Conservation (phyloP, 1,139 yeast genomes). For the Geotrichum candidum region DNA sequence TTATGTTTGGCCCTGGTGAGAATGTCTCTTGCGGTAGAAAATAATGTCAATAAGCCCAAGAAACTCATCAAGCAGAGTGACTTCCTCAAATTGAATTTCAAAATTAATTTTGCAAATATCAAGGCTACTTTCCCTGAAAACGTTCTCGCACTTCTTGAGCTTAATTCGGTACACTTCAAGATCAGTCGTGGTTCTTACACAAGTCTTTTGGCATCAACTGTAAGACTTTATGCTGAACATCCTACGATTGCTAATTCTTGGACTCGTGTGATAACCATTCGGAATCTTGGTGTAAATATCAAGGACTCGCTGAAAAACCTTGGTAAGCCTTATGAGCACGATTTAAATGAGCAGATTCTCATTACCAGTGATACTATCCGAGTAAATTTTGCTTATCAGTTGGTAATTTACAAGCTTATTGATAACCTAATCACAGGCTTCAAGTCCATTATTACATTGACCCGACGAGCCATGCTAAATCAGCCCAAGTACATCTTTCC, state of each 20-base stretch:
- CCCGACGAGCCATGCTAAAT: constrained; percentile 45
- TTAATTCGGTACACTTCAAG: constrained; percentile 38
- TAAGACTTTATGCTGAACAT: constrained; percentile 49
- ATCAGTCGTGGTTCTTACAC: constrained; percentile 34
- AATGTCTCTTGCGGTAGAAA: constrained; percentile 18
- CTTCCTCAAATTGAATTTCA: constrained; percentile 37
- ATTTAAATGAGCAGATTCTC: constrained; percentile 21
- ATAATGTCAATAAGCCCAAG: neutral
- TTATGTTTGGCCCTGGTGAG: constrained; percentile 24
- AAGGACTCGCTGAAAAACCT: constrained; percentile 17
- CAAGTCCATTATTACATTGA: constrained; percentile 55
- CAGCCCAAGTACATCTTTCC: constrained; percentile 37
- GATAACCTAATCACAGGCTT: constrained; percentile 59
- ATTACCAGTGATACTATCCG: constrained; percentile 34
- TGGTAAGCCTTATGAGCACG: constrained; percentile 8
- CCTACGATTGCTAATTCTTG: constrained; percentile 47
- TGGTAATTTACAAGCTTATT: constrained; percentile 57
- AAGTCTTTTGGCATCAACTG: constrained; percentile 34
- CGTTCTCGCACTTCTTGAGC: constrained; percentile 49
- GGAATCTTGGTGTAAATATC: constrained; percentile 27
- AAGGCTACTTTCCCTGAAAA: constrained; percentile 47
- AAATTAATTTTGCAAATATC: constrained; percentile 39
- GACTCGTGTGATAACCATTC: constrained; percentile 36
- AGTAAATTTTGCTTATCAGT: constrained; percentile 52
- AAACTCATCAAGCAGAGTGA: constrained; percentile 14